Evolutionary conservation across 2,329 filamentous ascomycete species (phyloP).

Genomic region (Biscogniauxia marginata): DNA sequence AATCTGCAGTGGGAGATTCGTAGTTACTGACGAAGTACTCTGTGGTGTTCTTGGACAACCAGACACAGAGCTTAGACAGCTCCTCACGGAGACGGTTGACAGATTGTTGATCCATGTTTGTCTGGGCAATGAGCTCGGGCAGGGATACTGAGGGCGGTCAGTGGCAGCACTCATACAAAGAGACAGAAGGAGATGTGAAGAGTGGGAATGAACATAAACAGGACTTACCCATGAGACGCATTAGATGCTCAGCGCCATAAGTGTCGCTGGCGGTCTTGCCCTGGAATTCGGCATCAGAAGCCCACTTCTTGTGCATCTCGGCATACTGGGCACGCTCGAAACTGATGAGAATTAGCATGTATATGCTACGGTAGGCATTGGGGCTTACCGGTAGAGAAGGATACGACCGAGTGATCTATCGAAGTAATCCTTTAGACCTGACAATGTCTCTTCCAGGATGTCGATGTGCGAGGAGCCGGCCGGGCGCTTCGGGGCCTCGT

Average conservation of each 20-base stretch:
- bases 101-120: constrained; percentile 94
- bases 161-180: neutral
- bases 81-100: constrained; percentile 88
- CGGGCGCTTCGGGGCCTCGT: constrained; percentile 65
- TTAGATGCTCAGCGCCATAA: constrained; percentile 90
- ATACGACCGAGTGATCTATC: constrained; percentile 86
- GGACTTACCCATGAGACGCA: constrained; percentile 77
- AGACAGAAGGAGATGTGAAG: too few species aligned
- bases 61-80: constrained; percentile 79
- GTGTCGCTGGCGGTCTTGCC: constrained; percentile 75
- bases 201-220: neutral
- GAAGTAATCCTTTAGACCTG: constrained; percentile 89
- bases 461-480: constrained; percentile 71
- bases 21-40: constrained; percentile 78
- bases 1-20: constrained; percentile 69
- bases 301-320: constrained; percentile 70
- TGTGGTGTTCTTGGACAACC: constrained; percentile 74
- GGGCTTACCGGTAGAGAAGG: constrained; percentile 70
- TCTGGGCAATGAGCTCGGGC: constrained; percentile 92
- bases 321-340: constrained; percentile 90
- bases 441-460: constrained; percentile 84
- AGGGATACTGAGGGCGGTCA: constrained; percentile 64
- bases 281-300: constrained; percentile 60
- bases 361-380: neutral
- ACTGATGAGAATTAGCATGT: constrained; percentile 42